These are phyloP conservation scores for Yarrowia keelungensis DNA, from an alignment of 805 yeast species.

Conservation along the genomic window DNA sequence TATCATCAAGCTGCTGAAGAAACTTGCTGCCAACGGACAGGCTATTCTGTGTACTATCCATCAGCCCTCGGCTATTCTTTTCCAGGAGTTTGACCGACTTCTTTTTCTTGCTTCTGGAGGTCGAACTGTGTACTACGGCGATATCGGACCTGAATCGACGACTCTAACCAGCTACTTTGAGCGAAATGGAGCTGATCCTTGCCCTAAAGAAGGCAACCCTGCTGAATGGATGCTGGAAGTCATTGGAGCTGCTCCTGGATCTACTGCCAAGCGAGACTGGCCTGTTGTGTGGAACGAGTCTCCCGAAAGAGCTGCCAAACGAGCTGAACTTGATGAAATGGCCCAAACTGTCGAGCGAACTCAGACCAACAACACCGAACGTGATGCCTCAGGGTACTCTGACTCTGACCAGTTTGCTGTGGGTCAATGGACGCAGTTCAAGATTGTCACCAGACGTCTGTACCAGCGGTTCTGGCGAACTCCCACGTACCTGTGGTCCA, in stretches of 20 bases:
- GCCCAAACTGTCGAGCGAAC: slow-evolving; percentile 50
- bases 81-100: slow-evolving; percentile 79
- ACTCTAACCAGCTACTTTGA: slow-evolving; percentile 57
- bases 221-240: slow-evolving; percentile 90
- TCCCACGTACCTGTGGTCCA: slow-evolving; percentile 65
- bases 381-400: slow-evolving; percentile 43
- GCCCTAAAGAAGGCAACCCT: slow-evolving; percentile 76
- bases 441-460: slow-evolving; percentile 59
- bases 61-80: slow-evolving; percentile 82
- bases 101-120: slow-evolving; percentile 75
- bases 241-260: slow-evolving; percentile 53
- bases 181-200: slow-evolving; percentile 65
- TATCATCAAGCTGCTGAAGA: slow-evolving; percentile 65
- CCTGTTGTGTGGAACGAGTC: slow-evolving; percentile 80
- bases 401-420: slow-evolving; percentile 54
- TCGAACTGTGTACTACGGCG: slow-evolving; percentile 76
- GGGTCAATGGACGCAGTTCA: slow-evolving; percentile 52
- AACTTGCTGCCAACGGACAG: slow-evolving; percentile 65
- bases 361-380: slow-evolving; percentile 54
- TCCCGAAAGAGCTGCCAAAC: slow-evolving; percentile 62
- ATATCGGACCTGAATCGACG: slow-evolving; percentile 68
- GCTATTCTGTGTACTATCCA: slow-evolving; percentile 78
- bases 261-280: slow-evolving; percentile 47
- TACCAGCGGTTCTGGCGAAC: slow-evolving; percentile 70
- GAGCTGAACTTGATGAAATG: slow-evolving; percentile 64